Evolutionary conservation across 352 stramenopile genomes (phyloP), one percentile per base, ranked within the genome.

Genomic region (Phytophthora fragariae): DNA sequence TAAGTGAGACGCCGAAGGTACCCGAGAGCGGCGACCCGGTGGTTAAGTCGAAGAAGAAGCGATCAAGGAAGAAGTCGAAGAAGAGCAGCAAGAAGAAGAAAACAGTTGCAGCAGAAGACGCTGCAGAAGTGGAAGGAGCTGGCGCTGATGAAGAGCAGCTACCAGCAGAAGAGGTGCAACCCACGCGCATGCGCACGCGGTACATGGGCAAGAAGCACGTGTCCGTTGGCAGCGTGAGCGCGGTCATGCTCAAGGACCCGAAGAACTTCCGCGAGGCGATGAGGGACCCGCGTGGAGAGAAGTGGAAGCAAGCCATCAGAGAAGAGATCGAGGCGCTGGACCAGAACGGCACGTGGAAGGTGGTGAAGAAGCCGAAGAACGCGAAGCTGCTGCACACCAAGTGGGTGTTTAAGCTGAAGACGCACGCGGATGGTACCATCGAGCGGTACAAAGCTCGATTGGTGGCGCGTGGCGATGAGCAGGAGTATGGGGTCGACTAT

Each of bases 71-170:
- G 41, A 49, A 19, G 14, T 49, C 41, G 41, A 49, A 49, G 41
- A 49, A 49, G 14, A 49, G 41, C 41, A 49, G 41, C 41, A 49
- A 49, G 14, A 49, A 49, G 41, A 49, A 49, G 41, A 21, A 12
- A 49, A 19, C 41, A 49, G 41, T 49, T 49, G 41, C 14, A 49
- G 41, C 41, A 49, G 41, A 49, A 49, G 41, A 49, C 41, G 41
- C 41, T 49, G 41, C 41, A 19, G 41, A 17, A 49, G 1, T 9
- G 1, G 14, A 21, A 6, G 14, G 14, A 21, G 14, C 14, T 49
- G 41, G 41, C 14, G 10, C 8, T 47, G 39, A 47, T n/a, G 39
- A 47, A 47, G 10, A 47, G 6, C 39, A 47, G 12, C 39, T 47
- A 47, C 39, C 39, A 47, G 39, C 39, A 47, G 39, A 47, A 47